Base-by-base conservation (phyloP, 2,329 filamentous ascomycete species). In the Aspergillus ochraceoroseus region DNA sequence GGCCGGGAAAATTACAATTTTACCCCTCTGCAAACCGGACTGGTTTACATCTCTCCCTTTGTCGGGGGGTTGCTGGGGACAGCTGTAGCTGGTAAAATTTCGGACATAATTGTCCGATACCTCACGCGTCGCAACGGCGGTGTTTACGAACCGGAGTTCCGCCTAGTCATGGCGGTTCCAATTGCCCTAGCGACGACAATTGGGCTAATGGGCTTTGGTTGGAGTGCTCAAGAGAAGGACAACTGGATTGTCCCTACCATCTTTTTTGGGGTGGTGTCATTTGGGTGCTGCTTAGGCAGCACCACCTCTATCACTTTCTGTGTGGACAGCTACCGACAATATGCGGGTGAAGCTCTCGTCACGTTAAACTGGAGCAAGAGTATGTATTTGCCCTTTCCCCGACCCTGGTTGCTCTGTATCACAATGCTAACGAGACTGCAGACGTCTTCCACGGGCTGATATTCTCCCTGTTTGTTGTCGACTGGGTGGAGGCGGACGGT, bases 201-300 rank as follows among this genome's bases (percentile, higher is more conserved):
- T 20, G 92, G 92, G 0, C 75, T 96, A 11, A 94, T 95, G 81
- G 90, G 88, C 2, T 96, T 92, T 57, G 90, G 90, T n/a, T 96
- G 90, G 92, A 88, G 84, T 7, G 87, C 84, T 0, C 64, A 87
- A 47, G 75, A 82, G 41, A 72, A 73, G 15, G 80, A 95, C 55
- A 72, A 75, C 14, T 96, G 86, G 85, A 94, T 95, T 37, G 86
- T 95, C 0, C 92, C 92, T 0, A 95, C 90, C 0, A 62, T 94
- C 3, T 95, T 96, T 68, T 95, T 96, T 51, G 90, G 90, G 5
- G 64, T 95, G 32, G 81, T 95, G 20, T 92, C 86, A 0, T 95
- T 96, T 57, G 92, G 90, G 1, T 95, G 90, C 66, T 85, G 85
- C 2, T 73, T 96, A 1, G 90, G 87, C 0, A 88, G 83, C 18